A percentile compares a stretch with the other conserved stretches of the same genome.
phyloP scores from a whole-genome alignment of 805 yeast species.

The Ogataea ramenticola region DNA sequence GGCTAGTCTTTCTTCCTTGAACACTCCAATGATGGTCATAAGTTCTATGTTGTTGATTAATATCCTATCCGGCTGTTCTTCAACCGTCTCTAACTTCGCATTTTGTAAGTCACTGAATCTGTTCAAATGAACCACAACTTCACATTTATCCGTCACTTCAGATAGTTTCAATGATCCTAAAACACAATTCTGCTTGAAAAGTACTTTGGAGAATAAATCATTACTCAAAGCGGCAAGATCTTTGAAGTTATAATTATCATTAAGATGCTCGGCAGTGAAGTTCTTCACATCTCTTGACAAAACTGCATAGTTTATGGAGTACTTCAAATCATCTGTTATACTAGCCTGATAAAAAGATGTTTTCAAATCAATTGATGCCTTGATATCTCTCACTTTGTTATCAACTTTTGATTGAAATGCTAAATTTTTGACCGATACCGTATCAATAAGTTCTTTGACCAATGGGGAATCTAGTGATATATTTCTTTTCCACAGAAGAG shows the following conservation, averaged over 20 bases:
- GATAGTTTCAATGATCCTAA: background rate
- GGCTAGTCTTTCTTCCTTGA: conserved; percentile 79
- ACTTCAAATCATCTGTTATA: conserved; percentile 68
- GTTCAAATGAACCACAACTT: conserved; percentile 5
- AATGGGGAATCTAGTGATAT: background rate
- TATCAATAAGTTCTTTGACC: conserved; percentile 17
- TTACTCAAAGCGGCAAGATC: conserved; percentile 30
- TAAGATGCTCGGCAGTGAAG: conserved; percentile 7
- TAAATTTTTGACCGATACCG: conserved; percentile 47
- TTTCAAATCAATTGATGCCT: conserved; percentile 41
- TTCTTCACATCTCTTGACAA: conserved; percentile 59
- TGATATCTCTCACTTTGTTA: conserved; percentile 6
- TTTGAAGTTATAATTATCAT: conserved; percentile 32
- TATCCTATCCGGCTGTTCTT: conserved; percentile 12
- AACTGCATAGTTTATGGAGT: conserved; percentile 85
- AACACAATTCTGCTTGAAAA: conserved; percentile 6
- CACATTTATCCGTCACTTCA: conserved; percentile 1
- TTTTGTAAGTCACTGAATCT: background rate
- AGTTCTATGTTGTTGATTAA: conserved; percentile 46
- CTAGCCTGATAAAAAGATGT: conserved; percentile 74
- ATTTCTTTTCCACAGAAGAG: background rate
- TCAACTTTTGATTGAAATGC: conserved; percentile 9
- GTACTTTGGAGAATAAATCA: conserved; percentile 11
- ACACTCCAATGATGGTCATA: conserved; percentile 85
- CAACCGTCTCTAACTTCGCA: background rate